phyloP scores from a whole-genome alignment of 306 rosid genomes.

The Luffa aegyptiaca region DNA sequence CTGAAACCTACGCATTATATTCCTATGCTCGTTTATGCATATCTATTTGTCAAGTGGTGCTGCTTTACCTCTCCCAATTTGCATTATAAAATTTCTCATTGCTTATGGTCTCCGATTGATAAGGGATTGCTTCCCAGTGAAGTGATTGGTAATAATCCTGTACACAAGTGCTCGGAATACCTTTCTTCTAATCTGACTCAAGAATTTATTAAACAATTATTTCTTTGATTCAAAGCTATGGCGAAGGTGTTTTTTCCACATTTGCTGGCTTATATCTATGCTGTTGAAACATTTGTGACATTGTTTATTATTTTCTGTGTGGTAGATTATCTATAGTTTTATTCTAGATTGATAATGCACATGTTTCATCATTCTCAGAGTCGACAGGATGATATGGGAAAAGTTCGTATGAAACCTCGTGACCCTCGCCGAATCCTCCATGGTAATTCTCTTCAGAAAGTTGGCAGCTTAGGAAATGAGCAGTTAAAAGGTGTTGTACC shows the following conservation, averaged over 20 bases:
- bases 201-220: neutral
- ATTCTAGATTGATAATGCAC: neutral
- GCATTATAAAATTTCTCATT: neutral
- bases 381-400: slow-evolving; percentile 48
- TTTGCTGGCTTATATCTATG: neutral
- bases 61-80: neutral
- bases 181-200: neutral
- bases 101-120: neutral
- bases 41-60: neutral
- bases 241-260: neutral
- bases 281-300: neutral
- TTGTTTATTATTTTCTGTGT: neutral
- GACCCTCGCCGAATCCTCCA: slow-evolving; percentile 96
- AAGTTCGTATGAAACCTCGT: slow-evolving; percentile 92
- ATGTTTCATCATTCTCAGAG: slow-evolving; percentile 15
- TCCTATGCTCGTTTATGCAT: neutral
- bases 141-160: neutral
- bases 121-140: neutral
- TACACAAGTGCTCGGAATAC: neutral
- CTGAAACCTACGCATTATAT: neutral
- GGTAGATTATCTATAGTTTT: neutral
- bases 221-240: neutral
- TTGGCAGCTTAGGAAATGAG: slow-evolving; percentile 51
- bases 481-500: slow-evolving; percentile 36
- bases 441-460: slow-evolving; percentile 40